A percentile compares a stretch with the other conserved stretches of the same genome.
Conservation (phyloP, 306 rosid species). For the Oxytropis ochrocephala region DNA sequence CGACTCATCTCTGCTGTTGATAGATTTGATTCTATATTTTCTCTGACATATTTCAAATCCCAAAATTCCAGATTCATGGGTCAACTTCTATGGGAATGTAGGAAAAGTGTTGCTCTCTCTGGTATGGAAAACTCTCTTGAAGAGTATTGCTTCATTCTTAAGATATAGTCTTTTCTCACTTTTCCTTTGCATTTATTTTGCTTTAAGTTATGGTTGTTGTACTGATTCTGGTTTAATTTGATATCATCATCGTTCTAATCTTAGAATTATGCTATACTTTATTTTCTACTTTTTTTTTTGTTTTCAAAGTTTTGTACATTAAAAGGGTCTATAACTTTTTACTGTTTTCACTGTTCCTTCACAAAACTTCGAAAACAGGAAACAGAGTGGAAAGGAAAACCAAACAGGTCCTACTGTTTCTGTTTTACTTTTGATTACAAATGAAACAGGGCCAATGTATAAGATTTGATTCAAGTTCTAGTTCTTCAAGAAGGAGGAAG, state of each 20-base stretch:
- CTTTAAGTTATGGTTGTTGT: background rate
- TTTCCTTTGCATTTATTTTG: background rate
- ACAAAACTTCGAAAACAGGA: background rate
- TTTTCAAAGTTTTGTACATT: background rate
- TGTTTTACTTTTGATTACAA: background rate
- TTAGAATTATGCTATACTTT: background rate
- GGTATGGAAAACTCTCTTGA: constrained; percentile 43
- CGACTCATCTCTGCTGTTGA: background rate
- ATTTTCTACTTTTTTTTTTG: background rate
- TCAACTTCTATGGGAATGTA: constrained; percentile 82
- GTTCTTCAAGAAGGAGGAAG: too few relatives aligned
- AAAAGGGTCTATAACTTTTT: background rate
- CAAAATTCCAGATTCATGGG: constrained; percentile 75
- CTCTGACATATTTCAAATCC: constrained; percentile 12
- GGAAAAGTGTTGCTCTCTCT: constrained; percentile 83
- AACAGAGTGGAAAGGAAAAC: background rate
- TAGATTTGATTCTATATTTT: constrained; percentile 15
- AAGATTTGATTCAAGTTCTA: too few relatives aligned
- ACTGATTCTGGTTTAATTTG: background rate
- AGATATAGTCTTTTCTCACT: background rate
- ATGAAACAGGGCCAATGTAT: too few relatives aligned
- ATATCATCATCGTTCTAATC: background rate
- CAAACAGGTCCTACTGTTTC: background rate
- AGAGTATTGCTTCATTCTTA: background rate
- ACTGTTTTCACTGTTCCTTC: background rate